Percentiles rank a stretch among this genome's conserved stretches.
These are phyloP conservation scores for Fusarium phyllophilum DNA, from an alignment of 2,329 filamentous ascomycete species.

Conservation along the genomic window DNA sequence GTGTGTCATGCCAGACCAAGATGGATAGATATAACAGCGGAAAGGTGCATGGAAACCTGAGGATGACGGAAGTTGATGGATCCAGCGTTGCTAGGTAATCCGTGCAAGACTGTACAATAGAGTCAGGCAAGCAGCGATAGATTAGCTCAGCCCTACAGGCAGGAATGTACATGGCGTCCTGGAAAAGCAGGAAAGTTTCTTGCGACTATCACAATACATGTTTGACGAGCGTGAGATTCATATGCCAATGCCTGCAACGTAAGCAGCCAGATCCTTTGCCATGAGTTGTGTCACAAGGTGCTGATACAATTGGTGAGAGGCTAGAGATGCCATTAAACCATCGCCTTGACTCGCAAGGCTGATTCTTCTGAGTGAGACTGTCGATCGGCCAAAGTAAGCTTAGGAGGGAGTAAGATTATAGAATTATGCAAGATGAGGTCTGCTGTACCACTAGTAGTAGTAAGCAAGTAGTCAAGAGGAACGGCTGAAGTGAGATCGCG, in stretches of 20 bases:
- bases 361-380: conserved; percentile 8
- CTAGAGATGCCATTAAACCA: background rate
- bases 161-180: conserved; percentile 43
- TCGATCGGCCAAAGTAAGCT: conserved; percentile 6
- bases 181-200: conserved; percentile 27
- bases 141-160: conserved; percentile 39
- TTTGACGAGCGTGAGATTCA: conserved; percentile 17
- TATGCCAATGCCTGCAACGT: background rate
- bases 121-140: conserved; percentile 33
- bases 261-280: conserved; percentile 7
- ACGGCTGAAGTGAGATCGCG: background rate
- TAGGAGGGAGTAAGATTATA: conserved; percentile 5
- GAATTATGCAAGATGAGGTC: conserved; percentile 7
- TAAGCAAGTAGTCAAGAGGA: background rate
- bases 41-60: conserved; percentile 25
- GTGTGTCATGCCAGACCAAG: conserved; percentile 14
- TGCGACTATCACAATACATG: background rate
- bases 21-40: conserved; percentile 19
- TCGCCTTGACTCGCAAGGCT: conserved; percentile 14
- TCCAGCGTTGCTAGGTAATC: conserved; percentile 35
- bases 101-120: conserved; percentile 46
- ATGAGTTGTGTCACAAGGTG: background rate
- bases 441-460: conserved; percentile 4
- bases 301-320: background rate
- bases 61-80: conserved; percentile 23